Evolutionary conservation across 2,329 filamentous ascomycete genomes (phyloP), one percentile per base, ranked within the genome.

Genomic region (Graphium sp.): DNA sequence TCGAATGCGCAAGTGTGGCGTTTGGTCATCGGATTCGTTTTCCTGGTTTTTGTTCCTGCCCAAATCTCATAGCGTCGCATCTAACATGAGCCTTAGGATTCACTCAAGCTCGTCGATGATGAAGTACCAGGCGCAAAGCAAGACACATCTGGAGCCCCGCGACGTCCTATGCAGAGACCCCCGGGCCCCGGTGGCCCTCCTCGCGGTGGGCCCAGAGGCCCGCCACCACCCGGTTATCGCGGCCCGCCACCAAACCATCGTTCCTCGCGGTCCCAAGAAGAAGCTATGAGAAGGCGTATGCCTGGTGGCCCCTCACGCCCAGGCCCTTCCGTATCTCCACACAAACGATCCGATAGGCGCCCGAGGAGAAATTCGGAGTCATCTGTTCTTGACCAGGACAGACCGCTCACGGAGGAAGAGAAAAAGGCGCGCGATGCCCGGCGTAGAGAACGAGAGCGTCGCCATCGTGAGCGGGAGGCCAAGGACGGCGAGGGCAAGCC

Each of bases 341-440:
- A 52, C n/a, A 32, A 29, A 24, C 52, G 50, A 32, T 37, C 47
- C 6, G 55, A 58, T 25, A 53, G 62, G 32, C 66, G 74, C 13
- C 62, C 66, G 12, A 69, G 79, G 40, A 70, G 81, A 40, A 84
- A 85, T 48, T 87, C 81, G 3, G 81, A 87, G 33, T 82, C 79
- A 0, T 87, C 81, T 1, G 56, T 81, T 25, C 55, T 74, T 42
- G 74, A 70, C 17, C 53, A 58, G 29, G 52, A 71, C 41, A 71
- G 64, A 44, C 61, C 65, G 5, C 52, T 74, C 32, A 67, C 66
- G 24, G 65, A 75, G 15, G 66, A 70, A 41, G 60, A 63, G 51
- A 66, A 53, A 42, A 72, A 67, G 39, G 29, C 32, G n/a, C 56
- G 56, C 15, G 59, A 62, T 19, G 37, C 44, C 26, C 48, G 50